Evolutionary conservation across 1,284 basidiomycete species (phyloP), one percentile per base, ranked within the genome.

Genomic region (Cryptococcus wingfieldii): DNA sequence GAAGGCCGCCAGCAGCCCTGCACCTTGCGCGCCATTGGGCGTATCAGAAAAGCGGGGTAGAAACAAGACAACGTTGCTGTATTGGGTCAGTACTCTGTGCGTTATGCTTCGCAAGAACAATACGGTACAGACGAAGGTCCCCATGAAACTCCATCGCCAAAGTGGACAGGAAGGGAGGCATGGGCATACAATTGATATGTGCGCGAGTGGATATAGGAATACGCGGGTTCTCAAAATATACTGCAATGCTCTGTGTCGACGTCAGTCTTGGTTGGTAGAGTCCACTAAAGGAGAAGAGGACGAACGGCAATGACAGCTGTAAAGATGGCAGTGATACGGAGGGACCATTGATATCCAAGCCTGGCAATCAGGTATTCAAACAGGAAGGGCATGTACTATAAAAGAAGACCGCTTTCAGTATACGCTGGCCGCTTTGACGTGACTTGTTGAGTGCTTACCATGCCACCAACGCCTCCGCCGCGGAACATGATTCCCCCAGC

Each of bases 1-100:
- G 59, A 63, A 65, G 1, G 64, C 64, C 5, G 61, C 59, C 13
- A 65, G 38, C n/a, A 65, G 43, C 8, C 59, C 61, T 19, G 64
- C 64, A 1, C 59, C 58, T 23, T 50, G 50, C 3, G 59, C 56
- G 19, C 50, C 37, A 8, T 50, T 51, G 4, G 63, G 55, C 6
- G 61, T 60, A 44, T 65, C 64, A 1, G 64, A 63, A 34, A 65
- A 61, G 41, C 64, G 39, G 4, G 64, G 64, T 14, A 65, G 23
- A 44, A 63, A 65, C n/a, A 65, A 54, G 8, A 53, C 57, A 47
- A 65, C 64, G 43, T 63, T 65, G 53, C 64, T 65, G 41, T 31
- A 6, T 7, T 31, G 7, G 7, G 10, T 31, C 31, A 31, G 31
- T 31, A 7, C 10, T 4, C 31, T 31, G 31, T 2, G 7, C 52